Base-by-base conservation (phyloP, 2,329 filamentous ascomycete genomes). In the Aspergillus oerlinghausenensis region DNA sequence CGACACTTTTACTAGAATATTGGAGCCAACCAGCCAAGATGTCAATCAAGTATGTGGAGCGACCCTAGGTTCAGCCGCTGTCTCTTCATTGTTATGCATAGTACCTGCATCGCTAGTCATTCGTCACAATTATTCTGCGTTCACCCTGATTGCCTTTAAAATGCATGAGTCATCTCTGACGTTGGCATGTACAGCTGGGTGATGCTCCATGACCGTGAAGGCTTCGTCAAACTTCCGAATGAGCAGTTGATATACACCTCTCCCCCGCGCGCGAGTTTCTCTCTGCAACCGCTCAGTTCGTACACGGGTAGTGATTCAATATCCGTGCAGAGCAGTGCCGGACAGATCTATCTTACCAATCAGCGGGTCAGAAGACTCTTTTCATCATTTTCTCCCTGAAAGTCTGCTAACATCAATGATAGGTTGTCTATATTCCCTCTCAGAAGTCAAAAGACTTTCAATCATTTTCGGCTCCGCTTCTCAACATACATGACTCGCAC, bases 351-450 rank as follows among this genome's bases (percentile, higher is more conserved):
- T 71, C 84, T 96, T 62, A 96, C 91, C 60, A 96, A 92, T 68
- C 87, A 92, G 74, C 80, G 91, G 76, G 91, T 94, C 80, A 72
- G 86, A 51, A 29, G 14, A 51, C 25, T 48, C 5, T 42, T 47
- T 63, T 59, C 40, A 61, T 51, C 43, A 62, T 19, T 49, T 67
- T 43, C 51, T 25, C 29, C 32, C 47, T 11, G 29, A 50, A 23
- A 49, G n/a, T 6, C 51, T 55, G 49, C 57, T 65, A 50, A 63
- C 47, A 25, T 43, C n/a, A 42, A 3, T 19, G 25, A 55, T 66
- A 96, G 89, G 82, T 97, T 64, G 87, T 97, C 63, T 97, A 96
- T 73, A 84, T 97, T 17, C 92, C 93, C 19, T 79, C 85, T 53
- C 82, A 85, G 56, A 82, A 87, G 4, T 89, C 87, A 19, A 72